phyloP scores from a whole-genome alignment of 1,284 basidiomycete genomes.

The Naganishia sp. region DNA sequence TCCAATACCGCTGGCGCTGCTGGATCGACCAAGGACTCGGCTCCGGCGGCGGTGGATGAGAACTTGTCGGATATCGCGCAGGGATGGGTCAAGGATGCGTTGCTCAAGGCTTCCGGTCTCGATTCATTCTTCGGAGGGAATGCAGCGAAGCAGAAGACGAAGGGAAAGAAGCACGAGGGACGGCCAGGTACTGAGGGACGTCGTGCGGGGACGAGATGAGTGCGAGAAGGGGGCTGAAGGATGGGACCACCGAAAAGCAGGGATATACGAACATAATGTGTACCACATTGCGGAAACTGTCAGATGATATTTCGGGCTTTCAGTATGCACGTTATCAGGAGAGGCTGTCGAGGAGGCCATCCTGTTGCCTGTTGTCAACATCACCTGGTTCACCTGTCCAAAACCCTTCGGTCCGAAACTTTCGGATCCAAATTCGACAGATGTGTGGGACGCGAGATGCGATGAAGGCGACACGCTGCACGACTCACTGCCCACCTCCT shows the following conservation, averaged over 20 bases:
- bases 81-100: conserved; percentile 34
- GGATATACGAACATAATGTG: neutral
- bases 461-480: too few species aligned
- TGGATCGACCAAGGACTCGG: neutral
- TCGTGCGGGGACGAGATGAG: conserved; percentile 12
- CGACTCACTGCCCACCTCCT: too few species aligned
- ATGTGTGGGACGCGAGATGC: neutral
- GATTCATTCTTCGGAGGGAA: conserved; percentile 33
- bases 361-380: neutral
- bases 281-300: neutral
- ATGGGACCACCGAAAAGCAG: neutral
- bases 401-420: too few species aligned
- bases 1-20: neutral
- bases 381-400: too few species aligned
- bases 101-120: conserved; percentile 33
- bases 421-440: neutral
- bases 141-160: conserved; percentile 27
- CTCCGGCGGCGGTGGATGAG: conserved; percentile 2
- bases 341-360: neutral
- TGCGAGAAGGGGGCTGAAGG: neutral
- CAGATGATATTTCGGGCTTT: too few species aligned
- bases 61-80: conserved; percentile 31
- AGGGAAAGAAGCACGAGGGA: conserved; percentile 15
- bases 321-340: too few species aligned
- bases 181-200: conserved; percentile 5